A percentile compares a stretch with the other conserved stretches of the same genome.
Evolutionary conservation across 1,284 basidiomycete genomes (phyloP).

Genomic region (Wallemia ichthyophaga): DNA sequence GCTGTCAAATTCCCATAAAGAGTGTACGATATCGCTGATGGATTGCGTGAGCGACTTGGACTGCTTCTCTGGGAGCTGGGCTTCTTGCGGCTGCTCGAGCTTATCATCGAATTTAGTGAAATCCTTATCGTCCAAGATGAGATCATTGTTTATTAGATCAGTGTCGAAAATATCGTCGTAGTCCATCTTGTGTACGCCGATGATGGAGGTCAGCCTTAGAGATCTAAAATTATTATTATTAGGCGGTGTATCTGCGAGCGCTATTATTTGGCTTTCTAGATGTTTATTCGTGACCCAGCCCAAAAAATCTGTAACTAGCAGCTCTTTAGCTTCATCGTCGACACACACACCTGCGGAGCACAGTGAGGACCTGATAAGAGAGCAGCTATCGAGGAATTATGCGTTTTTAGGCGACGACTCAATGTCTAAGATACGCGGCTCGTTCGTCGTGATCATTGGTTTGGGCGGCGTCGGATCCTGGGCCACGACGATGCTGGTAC

Average conservation of each 20-base stretch:
- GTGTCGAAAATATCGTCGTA: background rate
- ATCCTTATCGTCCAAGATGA: too few species aligned
- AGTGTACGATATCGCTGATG: background rate
- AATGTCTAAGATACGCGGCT: constrained; percentile 45
- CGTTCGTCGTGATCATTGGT: constrained; percentile 62
- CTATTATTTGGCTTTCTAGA: too few species aligned
- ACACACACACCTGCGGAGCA: constrained; percentile 15
- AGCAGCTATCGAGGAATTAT: constrained; percentile 78
- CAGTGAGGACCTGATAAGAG: constrained; percentile 43
- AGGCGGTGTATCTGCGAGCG: too few species aligned
- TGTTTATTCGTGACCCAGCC: too few species aligned
- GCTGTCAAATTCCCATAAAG: background rate
- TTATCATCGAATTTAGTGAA: too few species aligned
- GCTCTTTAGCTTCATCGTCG: too few species aligned
- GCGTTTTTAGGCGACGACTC: constrained; percentile 74
- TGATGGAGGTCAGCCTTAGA: background rate
- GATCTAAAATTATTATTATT: too few species aligned
- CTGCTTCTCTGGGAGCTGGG: too few species aligned
- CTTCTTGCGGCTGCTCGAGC: too few species aligned
- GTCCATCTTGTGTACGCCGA: background rate
- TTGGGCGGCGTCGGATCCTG: constrained; percentile 91
- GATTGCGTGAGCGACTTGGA: too few species aligned
- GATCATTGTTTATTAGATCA: background rate
- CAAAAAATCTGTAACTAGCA: too few species aligned
- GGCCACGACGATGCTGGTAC: constrained; percentile 72